A percentile compares a stretch with the other conserved stretches of the same genome.
phyloP scores from a whole-genome alignment of 805 yeast genomes.

The Metschnikowia sp. region DNA sequence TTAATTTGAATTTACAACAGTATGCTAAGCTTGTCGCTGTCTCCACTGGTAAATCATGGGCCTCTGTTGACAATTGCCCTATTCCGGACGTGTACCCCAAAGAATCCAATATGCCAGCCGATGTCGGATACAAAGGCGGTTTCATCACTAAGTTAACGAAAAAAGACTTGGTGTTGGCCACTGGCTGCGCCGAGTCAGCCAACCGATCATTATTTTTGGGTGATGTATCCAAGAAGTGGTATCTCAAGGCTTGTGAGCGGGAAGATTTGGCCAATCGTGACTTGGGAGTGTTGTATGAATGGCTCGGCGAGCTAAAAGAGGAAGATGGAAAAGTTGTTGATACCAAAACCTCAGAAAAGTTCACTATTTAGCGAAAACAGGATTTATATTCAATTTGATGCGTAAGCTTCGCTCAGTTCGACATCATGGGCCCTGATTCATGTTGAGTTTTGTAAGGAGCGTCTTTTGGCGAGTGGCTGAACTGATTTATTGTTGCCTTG shows the following conservation, averaged over 20 bases:
- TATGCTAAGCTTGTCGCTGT: constrained; percentile 50
- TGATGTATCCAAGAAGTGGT: constrained; percentile 38
- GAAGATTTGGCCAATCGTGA: constrained; percentile 39
- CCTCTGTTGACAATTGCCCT: constrained; percentile 52
- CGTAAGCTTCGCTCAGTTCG: background rate
- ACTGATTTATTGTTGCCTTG: constrained; percentile 9
- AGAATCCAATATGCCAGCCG: constrained; percentile 41
- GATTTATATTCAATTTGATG: background rate
- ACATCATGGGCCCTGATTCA: constrained; percentile 2
- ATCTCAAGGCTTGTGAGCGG: constrained; percentile 41
- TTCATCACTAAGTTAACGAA: constrained; percentile 46
- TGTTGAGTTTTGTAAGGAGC: background rate
- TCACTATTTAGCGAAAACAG: constrained; percentile 4
- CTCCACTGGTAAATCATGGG: constrained; percentile 54
- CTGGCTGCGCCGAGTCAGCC: constrained; percentile 32
- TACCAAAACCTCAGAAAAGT: constrained; percentile 15
- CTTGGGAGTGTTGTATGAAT: constrained; percentile 41
- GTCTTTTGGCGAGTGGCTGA: constrained; percentile 3
- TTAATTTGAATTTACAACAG: constrained; percentile 44
- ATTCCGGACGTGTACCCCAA: constrained; percentile 45
- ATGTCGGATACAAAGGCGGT: constrained; percentile 45
- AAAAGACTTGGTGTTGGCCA: constrained; percentile 43
- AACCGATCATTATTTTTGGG: constrained; percentile 37
- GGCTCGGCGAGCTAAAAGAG: constrained; percentile 37
- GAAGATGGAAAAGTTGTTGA: constrained; percentile 16